Percentiles rank a stretch among this genome's conserved stretches.
Evolutionary conservation across 768 basidiomycete species (phyloP).

Genomic region (Tricholoma matsutake): DNA sequence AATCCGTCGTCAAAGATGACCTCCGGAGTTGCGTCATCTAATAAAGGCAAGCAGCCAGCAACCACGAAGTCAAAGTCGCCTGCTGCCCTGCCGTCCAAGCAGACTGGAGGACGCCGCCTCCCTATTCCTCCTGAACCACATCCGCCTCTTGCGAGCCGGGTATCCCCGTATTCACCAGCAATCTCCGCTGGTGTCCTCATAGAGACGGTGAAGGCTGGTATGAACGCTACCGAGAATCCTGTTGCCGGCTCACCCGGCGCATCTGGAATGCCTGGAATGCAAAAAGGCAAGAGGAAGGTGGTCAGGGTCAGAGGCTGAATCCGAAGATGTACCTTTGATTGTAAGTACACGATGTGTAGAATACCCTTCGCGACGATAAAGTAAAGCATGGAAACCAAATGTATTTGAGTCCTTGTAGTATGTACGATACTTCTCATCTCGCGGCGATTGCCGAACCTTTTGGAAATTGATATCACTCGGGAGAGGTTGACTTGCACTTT

Average conservation of each 20-base stretch:
- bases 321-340: not conserved
- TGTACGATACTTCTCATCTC: too few species aligned
- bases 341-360: not conserved
- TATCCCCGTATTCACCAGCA: constrained; percentile 80
- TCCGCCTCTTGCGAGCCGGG: constrained; percentile 67
- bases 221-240: constrained; percentile 62
- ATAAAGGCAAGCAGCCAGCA: constrained; percentile 53
- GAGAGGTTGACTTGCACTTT: not conserved
- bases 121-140: constrained; percentile 77
- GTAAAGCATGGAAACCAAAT: not conserved
- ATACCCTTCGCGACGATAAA: too few species aligned
- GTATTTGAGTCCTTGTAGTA: not conserved
- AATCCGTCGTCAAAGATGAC: constrained; percentile 29
- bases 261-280: constrained; percentile 39
- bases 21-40: constrained; percentile 29
- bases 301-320: constrained; percentile 63
- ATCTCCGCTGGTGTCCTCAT: constrained; percentile 75
- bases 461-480: too few species aligned
- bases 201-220: constrained; percentile 82
- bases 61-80: constrained; percentile 43
- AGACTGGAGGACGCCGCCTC: constrained; percentile 41
- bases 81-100: constrained; percentile 27
- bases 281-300: constrained; percentile 81
- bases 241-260: constrained; percentile 32
- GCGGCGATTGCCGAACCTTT: not conserved